Conservation (phyloP, 331 rosid genomes). For the Ulmus americana region DNA sequence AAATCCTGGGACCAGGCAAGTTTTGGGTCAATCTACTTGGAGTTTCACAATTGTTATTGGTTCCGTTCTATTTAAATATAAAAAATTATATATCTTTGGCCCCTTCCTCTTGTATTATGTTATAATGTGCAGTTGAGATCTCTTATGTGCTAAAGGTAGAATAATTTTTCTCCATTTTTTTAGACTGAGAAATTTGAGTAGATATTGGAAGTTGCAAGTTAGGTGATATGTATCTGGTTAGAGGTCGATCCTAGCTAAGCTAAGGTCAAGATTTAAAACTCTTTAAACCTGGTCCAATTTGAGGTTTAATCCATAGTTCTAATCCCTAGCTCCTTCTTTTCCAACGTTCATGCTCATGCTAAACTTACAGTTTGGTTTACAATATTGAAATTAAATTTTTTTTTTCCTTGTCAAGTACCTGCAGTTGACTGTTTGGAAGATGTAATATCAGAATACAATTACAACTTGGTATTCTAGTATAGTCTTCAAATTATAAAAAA, state of each 20-base stretch:
- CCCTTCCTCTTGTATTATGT: too few relatives aligned
- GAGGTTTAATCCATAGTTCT: background rate
- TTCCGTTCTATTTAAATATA: background rate
- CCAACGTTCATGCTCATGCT: background rate
- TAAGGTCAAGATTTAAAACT: background rate
- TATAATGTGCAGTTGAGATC: background rate
- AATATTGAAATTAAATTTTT: background rate
- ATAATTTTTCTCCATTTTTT: background rate
- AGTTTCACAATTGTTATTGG: background rate
- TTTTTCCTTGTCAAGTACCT: background rate
- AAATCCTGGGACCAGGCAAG: constrained; percentile 96
- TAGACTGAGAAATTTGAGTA: background rate
- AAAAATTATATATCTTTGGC: too few relatives aligned
- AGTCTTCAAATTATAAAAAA: too few relatives aligned
- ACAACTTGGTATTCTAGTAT: background rate
- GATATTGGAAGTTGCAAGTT: background rate
- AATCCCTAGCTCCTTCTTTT: background rate
- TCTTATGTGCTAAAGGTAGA: background rate
- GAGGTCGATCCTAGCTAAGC: constrained; percentile 8
- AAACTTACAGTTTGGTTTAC: background rate
- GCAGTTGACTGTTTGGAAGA: background rate
- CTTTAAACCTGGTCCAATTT: constrained; percentile 1
- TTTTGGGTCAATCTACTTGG: constrained; percentile 6
- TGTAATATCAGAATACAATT: background rate
- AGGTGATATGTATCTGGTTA: constrained; percentile 4